Conservation (phyloP, 176 grass and related monocot species). For the Zizania latifolia region DNA sequence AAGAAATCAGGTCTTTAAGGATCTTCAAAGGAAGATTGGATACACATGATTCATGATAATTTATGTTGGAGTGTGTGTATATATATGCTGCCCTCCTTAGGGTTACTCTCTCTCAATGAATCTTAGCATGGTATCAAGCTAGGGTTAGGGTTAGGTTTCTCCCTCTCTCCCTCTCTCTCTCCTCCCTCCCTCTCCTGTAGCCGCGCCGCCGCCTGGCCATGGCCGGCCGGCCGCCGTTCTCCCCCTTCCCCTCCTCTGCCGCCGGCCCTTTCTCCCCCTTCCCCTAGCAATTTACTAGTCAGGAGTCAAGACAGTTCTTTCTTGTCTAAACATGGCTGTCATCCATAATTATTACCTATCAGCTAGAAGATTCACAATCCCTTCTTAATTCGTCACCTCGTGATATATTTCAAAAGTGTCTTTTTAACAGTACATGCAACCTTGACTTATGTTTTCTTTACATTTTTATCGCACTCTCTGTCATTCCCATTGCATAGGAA, state of each 20-base stretch:
- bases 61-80: too few species aligned
- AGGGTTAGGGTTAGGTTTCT: too few species aligned
- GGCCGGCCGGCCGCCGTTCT: too few species aligned
- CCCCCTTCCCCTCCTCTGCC: too few species aligned
- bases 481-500: not conserved
- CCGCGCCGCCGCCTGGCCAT: too few species aligned
- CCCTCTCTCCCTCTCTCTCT: too few species aligned
- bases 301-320: conserved; percentile 11
- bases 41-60: conserved; percentile 23
- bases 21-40: conserved; percentile 6
- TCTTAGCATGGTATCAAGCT: too few species aligned
- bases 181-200: too few species aligned
- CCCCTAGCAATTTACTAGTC: too few species aligned
- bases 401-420: not conserved
- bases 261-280: too few species aligned
- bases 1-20: conserved; percentile 5
- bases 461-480: not conserved
- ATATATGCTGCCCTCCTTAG: too few species aligned
- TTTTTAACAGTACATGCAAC: not conserved
- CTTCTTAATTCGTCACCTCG: conserved; percentile 1
- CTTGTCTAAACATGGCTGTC: not conserved
- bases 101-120: too few species aligned
- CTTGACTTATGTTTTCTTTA: not conserved
- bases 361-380: conserved; percentile 6
- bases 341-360: not conserved